Percentiles rank a stretch among this genome's conserved stretches.
Conservation (phyloP, 345 rosid genomes). For the Lepidium aucheri region DNA sequence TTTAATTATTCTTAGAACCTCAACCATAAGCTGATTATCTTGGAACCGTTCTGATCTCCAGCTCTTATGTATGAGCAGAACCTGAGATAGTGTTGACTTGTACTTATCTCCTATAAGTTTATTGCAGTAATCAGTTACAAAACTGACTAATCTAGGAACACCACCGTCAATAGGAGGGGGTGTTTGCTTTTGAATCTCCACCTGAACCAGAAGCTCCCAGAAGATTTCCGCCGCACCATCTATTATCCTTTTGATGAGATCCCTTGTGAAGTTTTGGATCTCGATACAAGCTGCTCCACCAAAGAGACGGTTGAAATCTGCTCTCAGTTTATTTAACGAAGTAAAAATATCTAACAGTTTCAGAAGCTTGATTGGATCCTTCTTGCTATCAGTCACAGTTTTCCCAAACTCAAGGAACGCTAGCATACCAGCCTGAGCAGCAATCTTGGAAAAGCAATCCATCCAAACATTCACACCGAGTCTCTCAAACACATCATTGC, state of each 20-base stretch:
- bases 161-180: conserved; percentile 83
- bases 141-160: conserved; percentile 71
- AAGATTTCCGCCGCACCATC: conserved; percentile 90
- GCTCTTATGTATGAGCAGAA: conserved; percentile 74
- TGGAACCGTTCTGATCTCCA: conserved; percentile 93
- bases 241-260: conserved; percentile 80
- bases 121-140: conserved; percentile 84
- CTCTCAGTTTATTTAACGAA: conserved; percentile 76
- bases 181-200: conserved; percentile 71
- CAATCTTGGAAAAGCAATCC: conserved; percentile 94
- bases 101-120: conserved; percentile 77
- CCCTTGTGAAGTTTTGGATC: conserved; percentile 91
- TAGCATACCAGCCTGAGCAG: conserved; percentile 93
- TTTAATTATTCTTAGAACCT: conserved; percentile 59
- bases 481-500: conserved; percentile 92
- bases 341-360: conserved; percentile 85
- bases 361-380: conserved; percentile 88
- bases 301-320: conserved; percentile 88
- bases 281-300: conserved; percentile 94
- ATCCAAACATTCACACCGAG: conserved; percentile 78
- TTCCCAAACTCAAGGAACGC: conserved; percentile 94
- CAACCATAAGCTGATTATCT: conserved; percentile 63
- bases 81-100: conserved; percentile 73
- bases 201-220: conserved; percentile 92
- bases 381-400: conserved; percentile 87